Evolutionary conservation across 495 filamentous ascomycete genomes (phyloP), one percentile per base, ranked within the genome.

Genomic region (Penicillium paradoxum): DNA sequence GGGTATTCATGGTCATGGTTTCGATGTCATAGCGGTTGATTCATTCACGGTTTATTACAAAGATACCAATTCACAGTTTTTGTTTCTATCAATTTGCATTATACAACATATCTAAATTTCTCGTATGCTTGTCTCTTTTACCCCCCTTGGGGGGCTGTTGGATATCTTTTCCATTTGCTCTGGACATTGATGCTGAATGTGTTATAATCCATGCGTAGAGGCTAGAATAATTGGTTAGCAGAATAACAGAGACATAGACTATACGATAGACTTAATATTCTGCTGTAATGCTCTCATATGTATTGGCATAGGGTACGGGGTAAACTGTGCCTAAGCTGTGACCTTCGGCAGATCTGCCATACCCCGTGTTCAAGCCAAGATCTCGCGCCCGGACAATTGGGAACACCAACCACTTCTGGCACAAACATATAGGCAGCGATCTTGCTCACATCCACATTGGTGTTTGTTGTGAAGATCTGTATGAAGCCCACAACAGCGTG

Each of bases 401-500:
- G 34, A 54, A 40, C 60, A 33, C 42, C 57, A 61, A 50, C 37
- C 58, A 54, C 48, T 46, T 49, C 36, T 43, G 51, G 27, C 33
- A 34, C 51, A 48, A 49, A 49, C 30, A 30, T 10, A 43, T 27
- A 37, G 14, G 32, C 56, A 57, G 32, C 50, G 40, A 24, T 13
- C 38, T 21, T 15, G 7, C 9, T 34, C 24, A 25, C 14, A 17
- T 29, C 27, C 15, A 48, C 43, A 45, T 33, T 38, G 36, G 36
- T 8, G 0, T 32, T 39, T 39, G 21, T 49, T 45, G n/a, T 30
- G 34, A 24, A 42, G 39, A 44, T 38, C 63, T 71, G 57, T 46
- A 70, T 72, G 70, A 65, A 50, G 55, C 55, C 45, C 36, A 38
- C 41, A 51, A 30, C 34, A 49, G 55, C 57, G 49, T 72, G 59